Evolutionary conservation across 2,329 filamentous ascomycete species (phyloP).

Genomic region (Leptosphaerulina australis): DNA sequence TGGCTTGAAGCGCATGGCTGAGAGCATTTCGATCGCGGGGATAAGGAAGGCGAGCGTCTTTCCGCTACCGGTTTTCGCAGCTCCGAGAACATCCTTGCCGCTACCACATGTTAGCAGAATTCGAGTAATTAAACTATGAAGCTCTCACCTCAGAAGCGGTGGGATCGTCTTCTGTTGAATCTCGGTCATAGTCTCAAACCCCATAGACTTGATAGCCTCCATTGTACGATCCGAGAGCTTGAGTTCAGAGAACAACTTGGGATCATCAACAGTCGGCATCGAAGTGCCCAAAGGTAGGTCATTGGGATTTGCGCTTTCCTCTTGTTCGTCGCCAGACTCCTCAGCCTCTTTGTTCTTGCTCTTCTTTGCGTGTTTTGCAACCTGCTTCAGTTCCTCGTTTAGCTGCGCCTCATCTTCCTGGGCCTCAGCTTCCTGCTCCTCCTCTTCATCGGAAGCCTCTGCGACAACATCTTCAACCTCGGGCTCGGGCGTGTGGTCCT

Average conservation of each 20-base stretch:
- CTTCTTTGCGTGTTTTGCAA: constrained; percentile 38
- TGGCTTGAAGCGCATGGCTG: constrained; percentile 89
- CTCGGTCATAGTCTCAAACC: constrained; percentile 93
- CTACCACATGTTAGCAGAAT: constrained; percentile 12
- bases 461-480: constrained; percentile 30
- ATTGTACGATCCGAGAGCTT: constrained; percentile 87
- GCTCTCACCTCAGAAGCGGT: constrained; percentile 69
- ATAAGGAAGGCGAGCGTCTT: constrained; percentile 96
- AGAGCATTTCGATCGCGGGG: constrained; percentile 91
- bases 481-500: constrained; percentile 42
- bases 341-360: constrained; percentile 36
- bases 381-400: constrained; percentile 44
- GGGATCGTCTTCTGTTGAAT: constrained; percentile 90
- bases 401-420: constrained; percentile 43
- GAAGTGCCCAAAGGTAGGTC: constrained; percentile 63
- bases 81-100: constrained; percentile 89
- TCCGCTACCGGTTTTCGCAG: constrained; percentile 93
- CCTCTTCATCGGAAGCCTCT: constrained; percentile 32
- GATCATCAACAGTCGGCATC: constrained; percentile 67
- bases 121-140: too few relatives aligned
- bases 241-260: constrained; percentile 77
- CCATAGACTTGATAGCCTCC: constrained; percentile 88
- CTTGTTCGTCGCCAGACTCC: constrained; percentile 36
- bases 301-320: constrained; percentile 40
- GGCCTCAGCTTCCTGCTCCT: constrained; percentile 38